Percentiles rank a stretch among this genome's conserved stretches.
Evolutionary conservation across 2,329 filamentous ascomycete genomes (phyloP).

Genomic region (Ophiostoma triangulosporum): DNA sequence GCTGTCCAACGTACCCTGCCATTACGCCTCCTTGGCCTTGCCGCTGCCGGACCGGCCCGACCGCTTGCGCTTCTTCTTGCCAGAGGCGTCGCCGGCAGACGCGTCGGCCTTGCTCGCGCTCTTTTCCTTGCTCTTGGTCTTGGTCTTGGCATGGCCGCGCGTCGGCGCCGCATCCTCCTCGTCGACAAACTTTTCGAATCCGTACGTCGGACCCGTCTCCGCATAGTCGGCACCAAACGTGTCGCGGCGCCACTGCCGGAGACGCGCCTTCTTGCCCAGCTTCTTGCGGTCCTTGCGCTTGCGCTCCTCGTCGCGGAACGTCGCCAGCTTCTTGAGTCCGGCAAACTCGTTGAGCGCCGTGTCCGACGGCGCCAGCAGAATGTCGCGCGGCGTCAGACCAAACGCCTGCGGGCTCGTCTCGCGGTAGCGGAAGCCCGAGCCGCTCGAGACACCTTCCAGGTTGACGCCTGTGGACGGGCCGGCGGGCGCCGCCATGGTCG

Average conservation of each 20-base stretch:
- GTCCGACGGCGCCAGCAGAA: conserved; percentile 78
- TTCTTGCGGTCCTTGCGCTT: conserved; percentile 80
- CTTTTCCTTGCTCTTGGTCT: conserved; percentile 17
- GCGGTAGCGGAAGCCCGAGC: conserved; percentile 65
- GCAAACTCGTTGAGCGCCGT: conserved; percentile 76
- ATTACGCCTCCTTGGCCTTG: conserved; percentile 6
- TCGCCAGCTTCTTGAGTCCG: conserved; percentile 86
- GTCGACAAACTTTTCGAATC: conserved; percentile 30
- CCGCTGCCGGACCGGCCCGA: conserved; percentile 32
- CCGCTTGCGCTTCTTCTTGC: conserved; percentile 33
- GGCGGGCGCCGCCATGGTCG: conserved; percentile 30
- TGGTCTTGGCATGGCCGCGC: conserved; percentile 14
- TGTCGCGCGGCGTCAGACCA: conserved; percentile 79
- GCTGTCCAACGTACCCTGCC: background rate
- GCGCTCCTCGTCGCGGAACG: conserved; percentile 78
- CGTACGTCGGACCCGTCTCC: conserved; percentile 41
- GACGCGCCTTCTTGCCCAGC: conserved; percentile 80
- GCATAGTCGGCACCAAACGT: conserved; percentile 48
- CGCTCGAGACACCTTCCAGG: conserved; percentile 8
- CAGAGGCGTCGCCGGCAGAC: background rate
- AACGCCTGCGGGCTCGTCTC: conserved; percentile 85
- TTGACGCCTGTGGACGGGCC: conserved; percentile 12
- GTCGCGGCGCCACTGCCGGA: conserved; percentile 70
- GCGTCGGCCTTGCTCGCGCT: conserved; percentile 16
- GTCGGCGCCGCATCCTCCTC: conserved; percentile 15